Evolutionary conservation across 1,139 yeast species (phyloP), one percentile per base, ranked within the genome.

Genomic region (Kurtzmaniella quercitrusa): DNA sequence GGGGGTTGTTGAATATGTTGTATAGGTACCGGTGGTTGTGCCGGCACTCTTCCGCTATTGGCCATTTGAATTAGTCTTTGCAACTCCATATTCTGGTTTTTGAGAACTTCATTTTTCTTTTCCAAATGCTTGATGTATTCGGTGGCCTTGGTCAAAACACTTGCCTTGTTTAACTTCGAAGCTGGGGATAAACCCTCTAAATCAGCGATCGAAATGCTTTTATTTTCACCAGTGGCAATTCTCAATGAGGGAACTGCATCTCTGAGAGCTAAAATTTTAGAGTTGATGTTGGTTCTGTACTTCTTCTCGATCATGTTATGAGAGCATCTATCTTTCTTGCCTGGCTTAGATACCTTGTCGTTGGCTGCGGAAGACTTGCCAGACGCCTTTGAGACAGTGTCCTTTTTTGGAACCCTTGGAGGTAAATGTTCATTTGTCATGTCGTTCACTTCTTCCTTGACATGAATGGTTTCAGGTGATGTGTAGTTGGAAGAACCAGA

Each of bases 131-230:
- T 75, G 53, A 91, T 89, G 57, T 89, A 91, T 61, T 89, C 97
- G 2, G 94, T 86, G 4, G 97, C 96, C 59, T 89, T 88, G 40
- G 88, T 78, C 49, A 91, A 72, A 22, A 91, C 89, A 40, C 88
- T 84, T 6, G 96, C 97, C 61, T 91, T 91, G 65, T 88, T 89
- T 51, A 89, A 72, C 57, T 88, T 88, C 42, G 80, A 70, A 2
- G 96, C 95, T 0, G 96, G 96, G n/a, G 83, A 76, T 45, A 89
- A 72, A 2, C 96, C 96, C 54, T 88, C 96, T 48, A 89, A 67
- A 48, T 83, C 84, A 8, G 71, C 68, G 34, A 70, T 50, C 12
- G 66, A 57, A 21, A 68, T 60, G 44, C 70, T 70, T 42, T 60
- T 64, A 35, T 63, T 68, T 21, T 59, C 56, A 15, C 76, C 76